Base-by-base conservation (phyloP, 495 filamentous ascomycete species). In the Tuber borchii region DNA sequence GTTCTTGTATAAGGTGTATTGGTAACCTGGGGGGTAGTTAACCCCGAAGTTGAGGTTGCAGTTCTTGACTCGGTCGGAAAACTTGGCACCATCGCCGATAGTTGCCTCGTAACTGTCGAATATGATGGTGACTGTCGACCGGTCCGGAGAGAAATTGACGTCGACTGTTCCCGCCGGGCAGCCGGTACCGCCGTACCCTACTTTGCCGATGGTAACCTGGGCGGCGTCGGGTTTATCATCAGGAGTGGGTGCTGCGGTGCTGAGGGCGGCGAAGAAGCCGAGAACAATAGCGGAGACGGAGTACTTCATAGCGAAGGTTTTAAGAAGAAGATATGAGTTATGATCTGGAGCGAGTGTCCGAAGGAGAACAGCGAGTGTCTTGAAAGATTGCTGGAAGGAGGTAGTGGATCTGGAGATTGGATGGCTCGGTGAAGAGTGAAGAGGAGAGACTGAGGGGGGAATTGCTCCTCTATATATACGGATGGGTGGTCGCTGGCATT, bases 21-120 rank as follows among this genome's bases (percentile, higher is more conserved):
- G 87, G 87, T 88, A 90, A 72, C 88, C 88, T 69, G 85, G 85
- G 51, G 88, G 88, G 83, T 89, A 89, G 83, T 87, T 85, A 74
- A 90, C 85, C 82, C 84, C 86, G 80, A 90, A 74, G 82, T 89
- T 87, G 70, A 90, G 83, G 83, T 88, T 87, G 86, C 88, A 90
- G 85, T 88, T 88, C 87, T 89, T 89, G 84, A 72, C 76, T 45
- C 51, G 65, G 37, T 82, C 83, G 39, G 78, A 78, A 26, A 82
- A 45, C 17, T 73, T 20, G 69, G 82, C 74, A 61, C 76, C 79
- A 16, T 79, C 79, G 17, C 85, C 85, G 72, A 84, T 82, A 26
- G 78, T 78, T 61, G 84, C 84, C 31, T 82, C 76, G 74, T 84
- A 85, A 14, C n/a, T 20, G 22, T 73, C 72, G 48, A 73, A 56